These are phyloP conservation scores for Chaetoceros muelleri DNA, from an alignment of 108 stramenopile species.

Conservation along the genomic window DNA sequence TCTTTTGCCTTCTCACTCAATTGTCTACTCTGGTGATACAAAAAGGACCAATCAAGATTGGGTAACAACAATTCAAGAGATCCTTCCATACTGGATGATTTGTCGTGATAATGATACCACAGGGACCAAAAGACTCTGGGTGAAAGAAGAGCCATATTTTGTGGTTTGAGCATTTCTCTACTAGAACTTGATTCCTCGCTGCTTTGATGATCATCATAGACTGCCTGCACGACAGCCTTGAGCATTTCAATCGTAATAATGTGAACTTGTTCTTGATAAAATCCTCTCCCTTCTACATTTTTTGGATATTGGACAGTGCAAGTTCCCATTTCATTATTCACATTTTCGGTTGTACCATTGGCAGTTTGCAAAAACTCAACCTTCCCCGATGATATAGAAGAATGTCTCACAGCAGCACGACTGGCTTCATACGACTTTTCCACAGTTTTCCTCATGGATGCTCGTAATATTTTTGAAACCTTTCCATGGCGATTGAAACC, in stretches of 20 bases:
- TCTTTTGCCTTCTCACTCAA: slow-evolving; percentile 75
- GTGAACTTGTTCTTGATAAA: slow-evolving; percentile 53
- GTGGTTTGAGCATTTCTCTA: slow-evolving; percentile 55
- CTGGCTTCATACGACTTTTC: slow-evolving; percentile 67
- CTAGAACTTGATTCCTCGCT: slow-evolving; percentile 18
- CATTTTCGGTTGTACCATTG: slow-evolving; percentile 6
- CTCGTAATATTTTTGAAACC: slow-evolving; percentile 43
- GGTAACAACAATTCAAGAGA: slow-evolving; percentile 44
- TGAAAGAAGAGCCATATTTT: slow-evolving; percentile 55
- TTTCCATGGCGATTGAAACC: slow-evolving; percentile 39
- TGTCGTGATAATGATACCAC: slow-evolving; percentile 21
- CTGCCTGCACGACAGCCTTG: slow-evolving; percentile 43
- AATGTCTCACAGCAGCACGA: slow-evolving; percentile 46
- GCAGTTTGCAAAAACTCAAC: slow-evolving; percentile 14
- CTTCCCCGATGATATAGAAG: slow-evolving; percentile 44
- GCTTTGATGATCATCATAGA: slow-evolving; percentile 22
- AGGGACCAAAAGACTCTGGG: slow-evolving; percentile 69
- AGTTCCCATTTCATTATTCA: slow-evolving; percentile 10
- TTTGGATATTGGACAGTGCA: slow-evolving; percentile 44
- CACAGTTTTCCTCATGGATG: slow-evolving; percentile 74
- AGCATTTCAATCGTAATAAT: slow-evolving; percentile 50
- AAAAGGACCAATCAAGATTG: slow-evolving; percentile 67
- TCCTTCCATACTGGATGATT: slow-evolving; percentile 21
- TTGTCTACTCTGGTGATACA: slow-evolving; percentile 58
- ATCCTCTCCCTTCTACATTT: slow-evolving; percentile 60